These are phyloP conservation scores for Capsicum pubescens DNA, from an alignment of 257 asterid genomes.

Conservation along the genomic window DNA sequence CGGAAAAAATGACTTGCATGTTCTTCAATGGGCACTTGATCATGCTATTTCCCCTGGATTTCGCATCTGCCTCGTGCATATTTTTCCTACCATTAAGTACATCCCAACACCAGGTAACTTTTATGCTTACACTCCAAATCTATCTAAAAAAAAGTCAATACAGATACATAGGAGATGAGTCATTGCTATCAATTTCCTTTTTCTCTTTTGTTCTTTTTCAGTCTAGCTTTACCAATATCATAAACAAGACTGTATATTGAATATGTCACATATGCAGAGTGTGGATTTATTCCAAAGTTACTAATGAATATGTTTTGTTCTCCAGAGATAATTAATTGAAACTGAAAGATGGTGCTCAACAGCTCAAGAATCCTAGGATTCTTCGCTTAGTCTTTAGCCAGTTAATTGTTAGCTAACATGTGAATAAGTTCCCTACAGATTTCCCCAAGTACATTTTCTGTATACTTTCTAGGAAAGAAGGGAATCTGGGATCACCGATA, in stretches of 20 bases:
- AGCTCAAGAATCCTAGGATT: background rate
- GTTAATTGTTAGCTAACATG: background rate
- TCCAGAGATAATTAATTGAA: no score
- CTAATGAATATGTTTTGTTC: no score
- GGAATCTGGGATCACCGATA: background rate
- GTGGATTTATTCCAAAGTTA: background rate
- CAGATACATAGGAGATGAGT: background rate
- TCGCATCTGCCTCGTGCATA: slow-evolving; percentile 67
- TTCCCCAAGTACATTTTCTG: background rate
- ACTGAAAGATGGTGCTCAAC: no score
- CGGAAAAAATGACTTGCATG: slow-evolving; percentile 70
- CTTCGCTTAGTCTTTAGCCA: background rate
- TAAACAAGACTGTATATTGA: background rate
- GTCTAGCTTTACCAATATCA: background rate
- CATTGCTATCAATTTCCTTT: background rate
- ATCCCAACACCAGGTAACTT: slow-evolving; percentile 68
- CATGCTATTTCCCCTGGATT: slow-evolving; percentile 56
- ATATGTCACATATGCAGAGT: background rate
- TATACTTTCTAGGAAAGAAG: no score
- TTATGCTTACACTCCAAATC: background rate
- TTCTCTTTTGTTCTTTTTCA: background rate
- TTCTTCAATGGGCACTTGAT: slow-evolving; percentile 75
- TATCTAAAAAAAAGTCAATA: no score
- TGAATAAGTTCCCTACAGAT: background rate
- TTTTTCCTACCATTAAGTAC: slow-evolving; percentile 62